phyloP scores from a whole-genome alignment of 768 basidiomycete species.

The Lentinula sp. region DNA sequence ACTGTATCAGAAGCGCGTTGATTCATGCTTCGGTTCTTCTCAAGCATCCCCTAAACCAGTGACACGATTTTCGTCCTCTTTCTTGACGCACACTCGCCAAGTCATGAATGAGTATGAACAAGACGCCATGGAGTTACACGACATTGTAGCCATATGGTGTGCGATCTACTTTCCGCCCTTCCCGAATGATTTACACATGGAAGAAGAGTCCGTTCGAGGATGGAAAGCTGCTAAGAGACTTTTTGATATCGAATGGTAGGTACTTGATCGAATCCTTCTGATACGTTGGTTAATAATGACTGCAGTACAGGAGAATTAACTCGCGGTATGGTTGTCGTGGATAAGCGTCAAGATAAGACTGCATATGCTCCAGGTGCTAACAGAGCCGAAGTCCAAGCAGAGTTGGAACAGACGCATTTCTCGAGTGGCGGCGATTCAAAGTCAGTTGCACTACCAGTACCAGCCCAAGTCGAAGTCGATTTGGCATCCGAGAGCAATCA shows the following conservation, averaged over 20 bases:
- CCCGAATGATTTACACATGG: slow-evolving; percentile 16
- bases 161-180: slow-evolving; percentile 66
- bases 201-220: slow-evolving; percentile 30
- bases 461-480: slow-evolving; percentile 50
- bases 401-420: slow-evolving; percentile 31
- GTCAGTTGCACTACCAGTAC: slow-evolving; percentile 51
- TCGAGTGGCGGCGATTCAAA: slow-evolving; percentile 27
- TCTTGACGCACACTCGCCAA: slow-evolving; percentile 68
- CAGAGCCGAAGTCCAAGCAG: slow-evolving; percentile 55
- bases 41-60: slow-evolving; percentile 51
- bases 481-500: slow-evolving; percentile 6
- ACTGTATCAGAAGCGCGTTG: slow-evolving; percentile 50
- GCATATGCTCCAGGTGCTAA: slow-evolving; percentile 63
- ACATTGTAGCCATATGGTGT: slow-evolving; percentile 87
- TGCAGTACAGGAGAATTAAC: slow-evolving; percentile 70
- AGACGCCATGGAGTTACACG: slow-evolving; percentile 87
- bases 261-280: not conserved
- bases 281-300: not conserved
- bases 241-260: slow-evolving; percentile 69
- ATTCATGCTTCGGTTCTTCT: slow-evolving; percentile 50
- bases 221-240: slow-evolving; percentile 51
- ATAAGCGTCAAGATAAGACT: slow-evolving; percentile 61
- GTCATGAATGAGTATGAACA: slow-evolving; percentile 77
- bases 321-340: slow-evolving; percentile 83
- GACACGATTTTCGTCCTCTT: slow-evolving; percentile 72